Evolutionary conservation across 164 flowering plant species (phyloP), one percentile per base, ranked within the genome.

Genomic region (Akebia trifoliata): DNA sequence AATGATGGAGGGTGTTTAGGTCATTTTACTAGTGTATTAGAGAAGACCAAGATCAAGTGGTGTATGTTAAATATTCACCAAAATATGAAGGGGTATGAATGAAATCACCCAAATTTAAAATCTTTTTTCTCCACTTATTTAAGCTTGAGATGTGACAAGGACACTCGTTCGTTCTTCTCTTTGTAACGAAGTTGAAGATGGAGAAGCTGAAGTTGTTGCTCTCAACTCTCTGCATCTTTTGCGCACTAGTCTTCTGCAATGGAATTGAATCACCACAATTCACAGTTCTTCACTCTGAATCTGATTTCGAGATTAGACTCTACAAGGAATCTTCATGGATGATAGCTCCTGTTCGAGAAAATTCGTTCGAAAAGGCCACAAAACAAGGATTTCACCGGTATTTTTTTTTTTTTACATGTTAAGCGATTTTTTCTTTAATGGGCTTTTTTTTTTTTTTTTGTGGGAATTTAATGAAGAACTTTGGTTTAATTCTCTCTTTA

Each of bases 301-400:
- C 78, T 0, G 84, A 79, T 47, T 78, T 82, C 36, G 91, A 85
- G 66, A 60, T 85, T 74, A 74, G 91, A 55, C 71, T 75, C 38
- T 80, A 82, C 74, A 42, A 63, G 24, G 72, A 75, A 9, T 65
- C 84, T 20, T 53, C 74, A 0, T 85, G 91, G 91, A 80, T 85
- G 75, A 67, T 86, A 21, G 84, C 85, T 42, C 51, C 72, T 1
- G 78, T 66, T 31, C 64, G 34, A 18, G 73, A 64, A 18, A 46
- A 71, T 54, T 85, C 91, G 47, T 85, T 85, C 57, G 75, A 71
- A 14, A 78, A 69, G 44, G 78, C 90, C 40, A 82, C 87, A 29
- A 54, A 53, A 46, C 37, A 38, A 35, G 90, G 87, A 49, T 82
- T 78, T 45, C 90, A 84, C 71, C 74, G 90, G 87, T 82, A 28